These are phyloP conservation scores for Catharanthus roseus DNA, from an alignment of 257 asterid genomes.

Conservation along the genomic window DNA sequence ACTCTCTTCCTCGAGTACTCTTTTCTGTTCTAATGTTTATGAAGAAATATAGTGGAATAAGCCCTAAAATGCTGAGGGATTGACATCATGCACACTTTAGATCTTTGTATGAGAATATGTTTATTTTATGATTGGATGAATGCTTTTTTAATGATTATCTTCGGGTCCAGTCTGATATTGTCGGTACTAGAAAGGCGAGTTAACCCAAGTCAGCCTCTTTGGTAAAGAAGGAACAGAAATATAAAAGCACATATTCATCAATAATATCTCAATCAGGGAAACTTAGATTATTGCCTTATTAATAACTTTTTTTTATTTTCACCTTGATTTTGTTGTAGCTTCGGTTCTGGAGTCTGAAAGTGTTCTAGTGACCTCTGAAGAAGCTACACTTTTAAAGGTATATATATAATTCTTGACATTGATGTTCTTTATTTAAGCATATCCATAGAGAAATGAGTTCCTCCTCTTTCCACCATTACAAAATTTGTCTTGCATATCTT, in stretches of 20 bases:
- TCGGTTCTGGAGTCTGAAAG: conserved; percentile 50
- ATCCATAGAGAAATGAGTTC: not conserved
- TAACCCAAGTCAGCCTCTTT: too few species aligned
- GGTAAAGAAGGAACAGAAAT: too few species aligned
- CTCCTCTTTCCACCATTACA: not conserved
- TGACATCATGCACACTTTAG: too few species aligned
- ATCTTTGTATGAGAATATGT: not conserved
- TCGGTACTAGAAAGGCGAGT: too few species aligned
- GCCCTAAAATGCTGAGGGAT: too few species aligned
- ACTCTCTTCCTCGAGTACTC: too few species aligned
- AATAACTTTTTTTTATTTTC: not conserved
- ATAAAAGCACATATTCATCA: not conserved
- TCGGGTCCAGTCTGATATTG: too few species aligned
- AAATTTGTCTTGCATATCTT: not conserved
- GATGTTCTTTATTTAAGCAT: not conserved
- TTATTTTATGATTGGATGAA: not conserved
- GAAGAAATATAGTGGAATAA: too few species aligned
- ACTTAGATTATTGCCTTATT: not conserved
- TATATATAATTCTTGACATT: not conserved
- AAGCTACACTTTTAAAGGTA: conserved; percentile 52
- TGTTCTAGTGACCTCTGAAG: conserved; percentile 37
- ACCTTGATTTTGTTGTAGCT: conserved; percentile 29
- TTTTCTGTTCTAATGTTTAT: not conserved
- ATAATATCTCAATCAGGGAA: not conserved
- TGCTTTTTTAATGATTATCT: too few species aligned